These are phyloP conservation scores for Parietichytrium sp. DNA, from an alignment of 108 stramenopile species.

Conservation along the genomic window DNA sequence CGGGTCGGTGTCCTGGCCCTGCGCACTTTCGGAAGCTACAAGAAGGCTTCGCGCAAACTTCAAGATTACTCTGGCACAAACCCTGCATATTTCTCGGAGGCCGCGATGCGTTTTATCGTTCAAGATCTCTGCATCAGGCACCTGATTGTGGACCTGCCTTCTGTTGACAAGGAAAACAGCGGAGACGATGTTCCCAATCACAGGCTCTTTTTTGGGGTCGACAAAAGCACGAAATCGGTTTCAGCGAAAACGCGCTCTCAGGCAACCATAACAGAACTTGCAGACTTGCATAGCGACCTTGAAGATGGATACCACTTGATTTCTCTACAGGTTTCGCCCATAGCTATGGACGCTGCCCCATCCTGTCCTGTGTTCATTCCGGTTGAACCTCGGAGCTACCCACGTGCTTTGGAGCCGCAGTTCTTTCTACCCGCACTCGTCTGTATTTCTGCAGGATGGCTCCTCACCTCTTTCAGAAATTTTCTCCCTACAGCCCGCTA, in stretches of 20 bases:
- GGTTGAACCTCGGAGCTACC: no score
- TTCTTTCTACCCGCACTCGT: no score
- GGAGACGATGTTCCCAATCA: slow-evolving; percentile 36
- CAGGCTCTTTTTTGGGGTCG: slow-evolving; percentile 13
- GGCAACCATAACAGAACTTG: background rate
- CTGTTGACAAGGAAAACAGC: slow-evolving; percentile 40
- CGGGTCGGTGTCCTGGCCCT: background rate
- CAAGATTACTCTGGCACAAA: slow-evolving; percentile 25
- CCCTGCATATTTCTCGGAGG: slow-evolving; percentile 24
- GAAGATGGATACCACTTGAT: background rate
- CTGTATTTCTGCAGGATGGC: no score
- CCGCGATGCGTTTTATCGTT: slow-evolving; percentile 18
- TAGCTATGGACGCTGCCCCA: slow-evolving; percentile 31
- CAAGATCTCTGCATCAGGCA: background rate
- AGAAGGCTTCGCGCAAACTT: background rate
- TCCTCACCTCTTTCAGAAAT: no score
- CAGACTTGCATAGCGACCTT: background rate
- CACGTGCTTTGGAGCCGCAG: no score
- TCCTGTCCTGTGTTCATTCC: background rate
- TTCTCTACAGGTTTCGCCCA: background rate
- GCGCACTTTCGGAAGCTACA: background rate
- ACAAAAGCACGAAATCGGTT: background rate
- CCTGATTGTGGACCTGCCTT: slow-evolving; percentile 42
- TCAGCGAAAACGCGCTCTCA: background rate
- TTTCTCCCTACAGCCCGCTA: no score